phyloP scores from a whole-genome alignment of 2,329 filamentous ascomycete genomes.

The Exophiala spinifera region DNA sequence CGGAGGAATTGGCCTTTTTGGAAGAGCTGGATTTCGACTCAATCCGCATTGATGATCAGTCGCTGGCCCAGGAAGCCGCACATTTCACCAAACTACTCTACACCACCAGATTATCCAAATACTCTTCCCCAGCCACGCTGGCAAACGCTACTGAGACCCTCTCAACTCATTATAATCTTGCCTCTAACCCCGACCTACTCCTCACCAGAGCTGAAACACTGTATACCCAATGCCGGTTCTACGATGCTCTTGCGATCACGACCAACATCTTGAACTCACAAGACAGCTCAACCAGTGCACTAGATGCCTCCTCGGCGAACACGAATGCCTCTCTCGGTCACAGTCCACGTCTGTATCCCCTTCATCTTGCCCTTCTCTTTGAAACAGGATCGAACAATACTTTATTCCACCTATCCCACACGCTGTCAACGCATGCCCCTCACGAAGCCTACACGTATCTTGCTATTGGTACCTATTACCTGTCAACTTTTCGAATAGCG shows the following conservation, averaged over 20 bases:
- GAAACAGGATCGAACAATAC: slow-evolving; percentile 83
- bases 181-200: slow-evolving; percentile 82
- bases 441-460: slow-evolving; percentile 91
- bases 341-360: slow-evolving; percentile 65
- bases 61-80: slow-evolving; percentile 76
- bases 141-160: slow-evolving; percentile 83
- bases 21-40: slow-evolving; percentile 87
- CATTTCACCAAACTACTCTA: slow-evolving; percentile 96
- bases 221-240: slow-evolving; percentile 92
- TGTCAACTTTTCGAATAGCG: slow-evolving; percentile 81
- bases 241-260: slow-evolving; percentile 79
- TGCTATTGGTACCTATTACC: slow-evolving; percentile 92
- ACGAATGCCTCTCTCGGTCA: slow-evolving; percentile 41
- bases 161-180: slow-evolving; percentile 87
- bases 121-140: slow-evolving; percentile 80
- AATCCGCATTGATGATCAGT: slow-evolving; percentile 65
- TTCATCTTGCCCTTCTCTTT: slow-evolving; percentile 87
- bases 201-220: slow-evolving; percentile 85
- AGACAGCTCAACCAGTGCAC: slow-evolving; percentile 67
- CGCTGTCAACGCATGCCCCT: slow-evolving; percentile 85
- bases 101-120: slow-evolving; percentile 91
- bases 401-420: slow-evolving; percentile 87
- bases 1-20: slow-evolving; percentile 86
- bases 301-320: slow-evolving; percentile 25
- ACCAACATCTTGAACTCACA: slow-evolving; percentile 80